Conservation (phyloP, 1,139 yeast genomes). For the Yamadazyma conglobata region DNA sequence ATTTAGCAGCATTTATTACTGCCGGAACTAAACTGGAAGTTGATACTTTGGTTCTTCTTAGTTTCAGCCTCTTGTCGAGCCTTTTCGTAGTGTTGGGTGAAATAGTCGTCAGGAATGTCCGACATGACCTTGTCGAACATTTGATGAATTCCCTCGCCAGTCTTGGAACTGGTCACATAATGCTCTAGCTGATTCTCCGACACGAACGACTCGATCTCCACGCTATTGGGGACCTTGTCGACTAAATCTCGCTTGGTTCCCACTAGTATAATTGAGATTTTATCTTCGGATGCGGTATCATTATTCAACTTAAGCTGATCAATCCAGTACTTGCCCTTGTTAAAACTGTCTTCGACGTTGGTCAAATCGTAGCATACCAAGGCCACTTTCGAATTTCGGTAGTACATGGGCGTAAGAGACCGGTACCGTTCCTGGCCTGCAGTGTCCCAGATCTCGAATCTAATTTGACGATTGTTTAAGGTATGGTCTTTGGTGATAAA, state of each 20-base stretch:
- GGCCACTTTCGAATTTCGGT: constrained; percentile 44
- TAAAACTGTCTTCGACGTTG: constrained; percentile 31
- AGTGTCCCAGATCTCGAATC: constrained; percentile 52
- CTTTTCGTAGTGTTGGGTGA: constrained; percentile 17
- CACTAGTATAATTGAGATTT: constrained; percentile 24
- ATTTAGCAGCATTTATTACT: constrained; percentile 10
- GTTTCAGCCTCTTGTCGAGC: constrained; percentile 10
- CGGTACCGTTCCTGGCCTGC: constrained; percentile 51
- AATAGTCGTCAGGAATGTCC: constrained; percentile 37
- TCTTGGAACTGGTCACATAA: constrained; percentile 45
- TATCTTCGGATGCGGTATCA: constrained; percentile 16
- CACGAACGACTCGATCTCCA: constrained; percentile 11
- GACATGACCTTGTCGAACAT: constrained; percentile 42
- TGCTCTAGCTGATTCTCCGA: constrained; percentile 14
- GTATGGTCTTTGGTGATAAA: constrained; percentile 37
- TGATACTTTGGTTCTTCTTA: constrained; percentile 8
- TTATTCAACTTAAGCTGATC: constrained; percentile 35
- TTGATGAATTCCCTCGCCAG: constrained; percentile 40
- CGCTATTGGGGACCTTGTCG: constrained; percentile 3
- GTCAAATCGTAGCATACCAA: constrained; percentile 36
- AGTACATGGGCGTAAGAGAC: constrained; percentile 49
- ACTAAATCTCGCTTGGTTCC: constrained; percentile 35
- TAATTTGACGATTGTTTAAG: constrained; percentile 21
- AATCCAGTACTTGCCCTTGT: constrained; percentile 44
- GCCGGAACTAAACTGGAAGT: constrained; percentile 8